Evolutionary conservation across 2,329 filamentous ascomycete species (phyloP), one percentile per base, ranked within the genome.

Genomic region (Aspergillus sp.): DNA sequence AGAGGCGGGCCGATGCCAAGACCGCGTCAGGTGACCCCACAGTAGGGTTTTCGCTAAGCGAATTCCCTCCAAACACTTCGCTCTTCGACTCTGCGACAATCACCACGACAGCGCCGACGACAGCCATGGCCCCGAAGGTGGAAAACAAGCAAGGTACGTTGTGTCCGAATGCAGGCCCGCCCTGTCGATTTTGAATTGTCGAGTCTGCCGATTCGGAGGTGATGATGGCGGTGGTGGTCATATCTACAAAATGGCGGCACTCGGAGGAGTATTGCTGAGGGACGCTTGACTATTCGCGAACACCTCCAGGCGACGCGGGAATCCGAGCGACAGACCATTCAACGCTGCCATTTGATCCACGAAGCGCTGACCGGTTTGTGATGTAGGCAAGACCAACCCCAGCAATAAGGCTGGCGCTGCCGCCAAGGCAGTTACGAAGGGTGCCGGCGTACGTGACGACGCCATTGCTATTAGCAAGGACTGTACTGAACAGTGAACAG

Each of bases 381-480:
- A 14, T 41, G 49, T 41, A 61, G 58, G 53, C 55, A 51, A 60
- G 56, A 47, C 53, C 66, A 91, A 91, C 77, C 61, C 71, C 55
- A 68, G 66, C 57, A 66, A 67, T 55, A 80, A 93, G 78, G 91
- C 91, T 71, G 82, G 80, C 60, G 80, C 81, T 64, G 91, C 91
- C 66, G 84, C 91, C 58, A 96, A 98, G 78, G 84, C 91, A 66
- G 83, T 86, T 61, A 81, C 96, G 58, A 86, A 86, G 73, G 89
- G 88, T 68, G 84, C 91, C 83, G 89, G 86, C 68, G 86, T 93
- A 86, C 74, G 85, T 13, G 22, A 33, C 8, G 8, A 24, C n/a
- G 22, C 22, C n/a, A n/a, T 24, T 24, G n/a, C n/a, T 26, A 3
- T 13, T 26, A 17, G 11, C n/a, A 19, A 29, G 14, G 26, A 35